Evolutionary conservation across 164 flowering plant genomes (phyloP).

Genomic region (Magnolia officinalis): DNA sequence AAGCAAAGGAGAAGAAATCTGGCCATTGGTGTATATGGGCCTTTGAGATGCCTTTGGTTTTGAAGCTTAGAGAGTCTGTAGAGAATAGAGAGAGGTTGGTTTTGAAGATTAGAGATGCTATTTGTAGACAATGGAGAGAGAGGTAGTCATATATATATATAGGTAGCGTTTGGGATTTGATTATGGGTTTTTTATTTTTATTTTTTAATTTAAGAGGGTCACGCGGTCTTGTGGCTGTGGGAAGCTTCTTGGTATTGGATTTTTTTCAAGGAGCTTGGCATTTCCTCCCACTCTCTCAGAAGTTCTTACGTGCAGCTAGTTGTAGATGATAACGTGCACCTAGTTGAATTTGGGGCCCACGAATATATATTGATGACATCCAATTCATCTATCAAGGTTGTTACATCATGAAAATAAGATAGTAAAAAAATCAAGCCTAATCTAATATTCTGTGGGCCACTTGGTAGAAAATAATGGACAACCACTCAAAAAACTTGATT

Average conservation of each 20-base stretch:
- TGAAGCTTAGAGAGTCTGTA: neutral
- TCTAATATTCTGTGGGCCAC: no score
- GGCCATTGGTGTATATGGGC: slow-evolving; percentile 4
- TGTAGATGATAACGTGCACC: neutral
- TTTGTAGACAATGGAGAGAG: neutral
- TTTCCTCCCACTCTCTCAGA: neutral
- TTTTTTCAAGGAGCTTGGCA: neutral
- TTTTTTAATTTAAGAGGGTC: neutral
- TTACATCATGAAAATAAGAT: no score
- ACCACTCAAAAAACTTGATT: no score
- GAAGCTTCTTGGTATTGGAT: neutral
- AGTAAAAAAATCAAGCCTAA: no score
- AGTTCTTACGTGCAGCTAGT: neutral
- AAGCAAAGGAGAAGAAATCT: slow-evolving; percentile 18
- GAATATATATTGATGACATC: no score
- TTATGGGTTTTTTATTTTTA: no score
- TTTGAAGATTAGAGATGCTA: neutral
- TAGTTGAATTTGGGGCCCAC: neutral
- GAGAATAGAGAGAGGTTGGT: neutral
- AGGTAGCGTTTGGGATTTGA: no score
- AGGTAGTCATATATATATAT: neutral
- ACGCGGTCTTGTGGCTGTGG: neutral
- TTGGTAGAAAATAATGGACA: no score
- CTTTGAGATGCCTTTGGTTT: neutral
- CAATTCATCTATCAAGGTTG: no score